phyloP scores from a whole-genome alignment of 352 stramenopile genomes.

The Globisporangium recalcitrans region DNA sequence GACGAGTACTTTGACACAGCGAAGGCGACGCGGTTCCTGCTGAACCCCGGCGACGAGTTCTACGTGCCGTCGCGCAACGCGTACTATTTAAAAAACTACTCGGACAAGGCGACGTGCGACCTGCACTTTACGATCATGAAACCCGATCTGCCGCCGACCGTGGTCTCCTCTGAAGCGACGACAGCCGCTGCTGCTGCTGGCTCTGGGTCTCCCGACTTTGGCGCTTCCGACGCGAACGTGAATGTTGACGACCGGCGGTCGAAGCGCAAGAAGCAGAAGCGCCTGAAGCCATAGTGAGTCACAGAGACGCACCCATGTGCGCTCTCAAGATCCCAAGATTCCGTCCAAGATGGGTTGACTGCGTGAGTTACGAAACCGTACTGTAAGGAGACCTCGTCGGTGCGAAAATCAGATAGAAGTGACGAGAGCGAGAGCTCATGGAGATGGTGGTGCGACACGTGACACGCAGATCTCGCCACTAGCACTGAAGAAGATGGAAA shows the following conservation, averaged over 20 bases:
- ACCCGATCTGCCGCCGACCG: slow-evolving; percentile 26
- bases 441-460: not conserved
- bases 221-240: slow-evolving; percentile 2
- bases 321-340: not conserved
- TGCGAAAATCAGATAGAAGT: not conserved
- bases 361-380: slow-evolving; percentile 1
- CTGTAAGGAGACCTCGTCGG: not conserved
- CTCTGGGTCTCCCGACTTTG: not conserved
- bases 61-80: slow-evolving; percentile 95
- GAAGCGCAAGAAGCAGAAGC: slow-evolving; percentile 14
- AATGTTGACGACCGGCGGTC: slow-evolving; percentile 8
- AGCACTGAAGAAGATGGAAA: not conserved
- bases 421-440: not conserved
- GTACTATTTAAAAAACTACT: slow-evolving; percentile 97
- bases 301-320: not conserved
- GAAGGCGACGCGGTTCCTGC: slow-evolving; percentile 91
- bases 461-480: not conserved
- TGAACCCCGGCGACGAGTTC: slow-evolving; percentile 94
- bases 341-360: too few relatives aligned
- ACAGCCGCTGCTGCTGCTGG: not conserved
- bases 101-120: slow-evolving; percentile 68
- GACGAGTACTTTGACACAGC: slow-evolving; percentile 85
- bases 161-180: not conserved
- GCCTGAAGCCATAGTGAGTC: slow-evolving; percentile 12
- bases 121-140: slow-evolving; percentile 96